phyloP scores from a whole-genome alignment of 2,329 filamentous ascomycete species.

The Microdochium nivale region DNA sequence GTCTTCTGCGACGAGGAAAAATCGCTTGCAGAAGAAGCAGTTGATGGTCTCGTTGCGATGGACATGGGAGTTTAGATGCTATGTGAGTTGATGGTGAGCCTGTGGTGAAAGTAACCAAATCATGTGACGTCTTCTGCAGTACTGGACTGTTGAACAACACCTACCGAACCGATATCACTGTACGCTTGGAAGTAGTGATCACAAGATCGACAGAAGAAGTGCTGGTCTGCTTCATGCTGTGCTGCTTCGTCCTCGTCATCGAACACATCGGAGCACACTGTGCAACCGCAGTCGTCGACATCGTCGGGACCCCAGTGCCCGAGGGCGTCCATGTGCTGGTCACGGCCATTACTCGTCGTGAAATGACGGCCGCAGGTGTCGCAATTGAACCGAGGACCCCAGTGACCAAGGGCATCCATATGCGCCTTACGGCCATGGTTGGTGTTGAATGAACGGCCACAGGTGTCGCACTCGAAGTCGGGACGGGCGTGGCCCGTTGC shows the following conservation, averaged over 20 bases:
- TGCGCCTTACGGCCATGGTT: constrained; percentile 11
- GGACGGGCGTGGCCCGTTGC: constrained; percentile 6
- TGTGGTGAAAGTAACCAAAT: constrained; percentile 6
- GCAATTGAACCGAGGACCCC: not conserved
- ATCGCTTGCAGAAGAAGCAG: no score
- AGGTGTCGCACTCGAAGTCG: constrained; percentile 10
- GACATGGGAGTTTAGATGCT: no score
- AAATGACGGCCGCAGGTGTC: no score
- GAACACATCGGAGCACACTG: constrained; percentile 13
- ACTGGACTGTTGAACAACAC: no score
- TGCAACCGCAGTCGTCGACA: constrained; percentile 13
- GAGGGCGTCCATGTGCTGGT: not conserved
- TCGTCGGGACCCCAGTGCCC: not conserved
- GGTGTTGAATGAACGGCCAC: constrained; percentile 7
- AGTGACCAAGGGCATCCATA: constrained; percentile 20
- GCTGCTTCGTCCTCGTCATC: constrained; percentile 4
- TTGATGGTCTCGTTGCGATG: no score
- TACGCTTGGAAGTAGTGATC: constrained; percentile 18
- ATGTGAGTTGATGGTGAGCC: no score
- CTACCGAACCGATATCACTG: no score
- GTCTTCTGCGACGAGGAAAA: no score
- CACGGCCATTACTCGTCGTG: not conserved
- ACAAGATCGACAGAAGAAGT: constrained; percentile 25
- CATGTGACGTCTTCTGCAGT: no score
- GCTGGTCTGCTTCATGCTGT: constrained; percentile 18